phyloP scores from a whole-genome alignment of 192 early-diverging fungal species.

The Phlyctochytrium planicorne region DNA sequence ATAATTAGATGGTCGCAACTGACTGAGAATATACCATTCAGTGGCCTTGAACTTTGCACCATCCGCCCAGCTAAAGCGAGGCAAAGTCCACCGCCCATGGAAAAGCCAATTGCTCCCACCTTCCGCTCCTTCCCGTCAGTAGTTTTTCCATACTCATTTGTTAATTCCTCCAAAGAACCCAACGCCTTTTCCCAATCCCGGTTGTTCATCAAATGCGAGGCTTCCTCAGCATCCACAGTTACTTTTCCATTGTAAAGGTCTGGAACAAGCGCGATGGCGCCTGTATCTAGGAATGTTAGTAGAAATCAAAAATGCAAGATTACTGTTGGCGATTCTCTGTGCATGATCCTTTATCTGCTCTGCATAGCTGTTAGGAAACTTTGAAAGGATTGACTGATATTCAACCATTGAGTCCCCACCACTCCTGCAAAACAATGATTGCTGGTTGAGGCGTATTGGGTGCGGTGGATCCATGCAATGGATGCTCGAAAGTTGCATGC shows the following conservation, averaged over 20 bases:
- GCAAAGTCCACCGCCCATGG: conserved; percentile 45
- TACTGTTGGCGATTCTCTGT: conserved; percentile 43
- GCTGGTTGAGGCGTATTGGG: conserved; percentile 16
- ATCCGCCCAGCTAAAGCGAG: conserved; percentile 42
- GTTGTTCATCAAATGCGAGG: conserved; percentile 47
- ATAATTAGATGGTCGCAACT: neutral
- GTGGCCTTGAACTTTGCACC: conserved; percentile 7
- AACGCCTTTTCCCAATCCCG: conserved; percentile 45
- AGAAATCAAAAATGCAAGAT: neutral
- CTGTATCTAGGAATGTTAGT: conserved; percentile 17
- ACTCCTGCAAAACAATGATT: conserved; percentile 32
- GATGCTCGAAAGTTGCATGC: neutral
- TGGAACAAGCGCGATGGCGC: conserved; percentile 39
- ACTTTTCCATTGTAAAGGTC: conserved; percentile 53
- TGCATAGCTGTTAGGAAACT: neutral
- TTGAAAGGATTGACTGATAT: neutral
- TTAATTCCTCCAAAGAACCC: conserved; percentile 4
- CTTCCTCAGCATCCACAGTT: conserved; percentile 48
- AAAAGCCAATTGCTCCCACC: conserved; percentile 49
- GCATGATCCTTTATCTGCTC: conserved; percentile 41
- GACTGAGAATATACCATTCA: conserved; percentile 18
- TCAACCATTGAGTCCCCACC: conserved; percentile 44
- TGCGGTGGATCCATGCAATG: conserved; percentile 14
- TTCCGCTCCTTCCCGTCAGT: conserved; percentile 32
- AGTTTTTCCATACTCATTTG: neutral